A percentile compares a stretch with the other conserved stretches of the same genome.
Conservation (phyloP, 1,284 basidiomycete genomes). For the Austroboletus niveus region DNA sequence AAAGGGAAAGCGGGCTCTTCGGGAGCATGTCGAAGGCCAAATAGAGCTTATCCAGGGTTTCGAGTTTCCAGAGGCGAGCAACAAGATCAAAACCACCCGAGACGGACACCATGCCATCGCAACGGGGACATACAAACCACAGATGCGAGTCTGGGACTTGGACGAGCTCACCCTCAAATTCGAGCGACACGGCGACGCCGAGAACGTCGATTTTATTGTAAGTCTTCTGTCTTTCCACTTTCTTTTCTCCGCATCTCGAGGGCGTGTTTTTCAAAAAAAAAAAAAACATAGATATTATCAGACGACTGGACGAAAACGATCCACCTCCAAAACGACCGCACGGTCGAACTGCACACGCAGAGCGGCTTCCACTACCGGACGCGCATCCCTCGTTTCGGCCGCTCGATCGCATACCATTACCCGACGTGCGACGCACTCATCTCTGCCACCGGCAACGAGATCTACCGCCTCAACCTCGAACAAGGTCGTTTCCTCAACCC, state of each 20-base stretch:
- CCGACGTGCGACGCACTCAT: slow-evolving; percentile 81
- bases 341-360: slow-evolving; percentile 93
- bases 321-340: slow-evolving; percentile 95
- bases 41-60: slow-evolving; percentile 94
- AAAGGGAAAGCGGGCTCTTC: slow-evolving; percentile 56
- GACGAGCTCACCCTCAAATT: slow-evolving; percentile 94
- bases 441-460: slow-evolving; percentile 77
- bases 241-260: background rate
- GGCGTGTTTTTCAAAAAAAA: background rate
- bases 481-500: slow-evolving; percentile 92
- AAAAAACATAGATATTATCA: slow-evolving; percentile 74
- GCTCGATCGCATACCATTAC: slow-evolving; percentile 87
- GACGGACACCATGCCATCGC: slow-evolving; percentile 93
- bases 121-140: slow-evolving; percentile 98
- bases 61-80: slow-evolving; percentile 96
- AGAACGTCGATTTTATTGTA: slow-evolving; percentile 98
- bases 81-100: slow-evolving; percentile 84
- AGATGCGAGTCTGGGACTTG: slow-evolving; percentile 95
- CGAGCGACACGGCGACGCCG: slow-evolving; percentile 92
- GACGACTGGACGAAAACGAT: slow-evolving; percentile 99
- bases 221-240: slow-evolving; percentile 34
- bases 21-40: slow-evolving; percentile 72
- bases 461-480: slow-evolving; percentile 94
- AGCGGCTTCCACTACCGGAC: slow-evolving; percentile 90
- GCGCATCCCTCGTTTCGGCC: slow-evolving; percentile 92